Conservation (phyloP, 2,329 filamentous ascomycete species). For the Pseudogymnoascus sp. region DNA sequence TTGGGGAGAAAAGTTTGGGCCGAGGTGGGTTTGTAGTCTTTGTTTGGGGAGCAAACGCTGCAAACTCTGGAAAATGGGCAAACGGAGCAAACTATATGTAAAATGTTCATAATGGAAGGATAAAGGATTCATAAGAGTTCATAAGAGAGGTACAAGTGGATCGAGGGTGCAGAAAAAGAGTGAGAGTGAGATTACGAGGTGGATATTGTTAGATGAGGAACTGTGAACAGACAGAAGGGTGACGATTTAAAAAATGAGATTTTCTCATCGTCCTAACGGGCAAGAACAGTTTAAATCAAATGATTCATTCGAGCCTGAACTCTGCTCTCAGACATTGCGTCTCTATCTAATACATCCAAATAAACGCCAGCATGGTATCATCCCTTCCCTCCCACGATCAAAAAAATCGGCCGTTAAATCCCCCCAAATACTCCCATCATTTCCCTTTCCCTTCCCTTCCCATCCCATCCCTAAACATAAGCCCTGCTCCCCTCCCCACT, state of each 20-base stretch:
- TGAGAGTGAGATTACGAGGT: neutral
- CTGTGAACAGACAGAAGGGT: neutral
- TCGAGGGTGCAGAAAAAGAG: neutral
- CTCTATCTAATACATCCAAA: neutral
- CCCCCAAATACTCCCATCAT: neutral
- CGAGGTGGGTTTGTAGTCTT: too few relatives aligned
- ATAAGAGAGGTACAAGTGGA: neutral
- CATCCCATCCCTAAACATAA: conserved; percentile 20
- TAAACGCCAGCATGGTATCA: neutral
- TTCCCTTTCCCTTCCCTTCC: neutral
- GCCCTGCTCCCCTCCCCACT: conserved; percentile 22
- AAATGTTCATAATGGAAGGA: neutral
- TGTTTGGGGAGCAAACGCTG: neutral
- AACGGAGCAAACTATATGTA: neutral
- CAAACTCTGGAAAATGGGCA: neutral
- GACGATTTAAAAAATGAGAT: too few relatives aligned
- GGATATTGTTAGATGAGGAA: neutral
- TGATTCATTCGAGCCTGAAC: neutral
- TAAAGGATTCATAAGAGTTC: neutral
- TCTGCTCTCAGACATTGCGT: neutral
- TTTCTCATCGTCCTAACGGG: neutral
- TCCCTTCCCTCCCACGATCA: neutral
- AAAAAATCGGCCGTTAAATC: neutral
- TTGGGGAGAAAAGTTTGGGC: neutral
- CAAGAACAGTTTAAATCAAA: neutral